Evolutionary conservation across 2,329 filamentous ascomycete genomes (phyloP).

Genomic region (Zarea fungicola): DNA sequence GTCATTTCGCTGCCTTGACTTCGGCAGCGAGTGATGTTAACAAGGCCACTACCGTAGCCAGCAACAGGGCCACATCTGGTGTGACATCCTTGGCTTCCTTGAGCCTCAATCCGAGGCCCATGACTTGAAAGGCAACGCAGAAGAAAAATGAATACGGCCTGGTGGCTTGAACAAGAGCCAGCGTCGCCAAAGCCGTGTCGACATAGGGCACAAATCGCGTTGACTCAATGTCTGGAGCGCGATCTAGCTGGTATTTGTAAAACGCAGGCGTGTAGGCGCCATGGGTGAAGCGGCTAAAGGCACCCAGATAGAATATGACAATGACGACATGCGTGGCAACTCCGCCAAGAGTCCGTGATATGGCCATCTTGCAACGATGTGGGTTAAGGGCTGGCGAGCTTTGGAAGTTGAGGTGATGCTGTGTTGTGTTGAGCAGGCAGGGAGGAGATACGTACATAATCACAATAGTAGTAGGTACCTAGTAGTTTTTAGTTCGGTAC

Average conservation of each 20-base stretch:
- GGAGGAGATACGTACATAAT: too few relatives aligned
- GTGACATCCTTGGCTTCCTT: not conserved
- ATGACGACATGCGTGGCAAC: conserved; percentile 2
- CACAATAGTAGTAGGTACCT: too few relatives aligned
- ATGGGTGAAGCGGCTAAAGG: conserved; percentile 20
- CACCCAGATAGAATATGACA: conserved; percentile 15
- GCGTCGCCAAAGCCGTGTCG: conserved; percentile 15
- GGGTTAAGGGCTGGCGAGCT: too few relatives aligned
- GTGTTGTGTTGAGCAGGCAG: too few relatives aligned
- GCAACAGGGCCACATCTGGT: not conserved
- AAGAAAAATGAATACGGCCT: not conserved
- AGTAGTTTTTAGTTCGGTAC: too few relatives aligned
- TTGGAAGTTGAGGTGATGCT: too few relatives aligned
- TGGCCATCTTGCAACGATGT: too few relatives aligned
- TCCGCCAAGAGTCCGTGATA: not conserved
- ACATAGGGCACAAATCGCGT: conserved; percentile 17
- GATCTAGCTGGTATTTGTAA: conserved; percentile 20
- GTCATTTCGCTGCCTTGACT: not conserved
- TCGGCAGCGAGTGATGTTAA: not conserved
- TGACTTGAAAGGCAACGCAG: not conserved
- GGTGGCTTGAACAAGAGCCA: conserved; percentile 7
- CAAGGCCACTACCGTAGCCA: not conserved
- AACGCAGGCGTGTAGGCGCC: conserved; percentile 20
- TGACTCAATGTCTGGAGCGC: conserved; percentile 18
- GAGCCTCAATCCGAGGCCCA: not conserved